Conservation (phyloP, 139 green algal genomes). For the Closterium sp. region DNA sequence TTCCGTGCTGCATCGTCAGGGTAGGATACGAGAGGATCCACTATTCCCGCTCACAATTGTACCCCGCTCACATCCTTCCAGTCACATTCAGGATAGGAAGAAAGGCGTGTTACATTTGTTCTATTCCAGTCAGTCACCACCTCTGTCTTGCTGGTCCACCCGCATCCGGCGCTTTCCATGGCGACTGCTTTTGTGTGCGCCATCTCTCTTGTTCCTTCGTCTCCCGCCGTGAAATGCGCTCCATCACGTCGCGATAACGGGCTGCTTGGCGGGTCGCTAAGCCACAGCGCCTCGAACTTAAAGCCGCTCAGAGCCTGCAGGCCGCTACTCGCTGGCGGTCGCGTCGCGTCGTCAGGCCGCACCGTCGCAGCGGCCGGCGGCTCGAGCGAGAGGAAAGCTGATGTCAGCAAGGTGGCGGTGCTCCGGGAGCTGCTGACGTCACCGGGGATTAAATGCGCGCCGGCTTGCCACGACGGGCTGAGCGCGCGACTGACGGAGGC, state of each 20-base stretch:
- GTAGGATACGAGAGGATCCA: no score
- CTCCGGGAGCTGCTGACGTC: background rate
- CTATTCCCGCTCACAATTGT: no score
- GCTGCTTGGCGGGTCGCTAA: background rate
- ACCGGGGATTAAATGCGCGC: constrained; percentile 11
- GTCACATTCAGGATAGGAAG: no score
- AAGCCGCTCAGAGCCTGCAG: background rate
- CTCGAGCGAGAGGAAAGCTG: background rate
- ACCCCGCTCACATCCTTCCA: no score
- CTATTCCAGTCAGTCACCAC: no score
- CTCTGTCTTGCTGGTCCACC: background rate
- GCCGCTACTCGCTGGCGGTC: background rate
- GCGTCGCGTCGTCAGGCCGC: background rate
- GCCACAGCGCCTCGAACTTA: background rate
- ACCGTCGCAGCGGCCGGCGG: background rate
- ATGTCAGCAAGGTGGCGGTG: background rate
- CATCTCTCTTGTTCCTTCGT: background rate
- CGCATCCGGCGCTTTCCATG: background rate
- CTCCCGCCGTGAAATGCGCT: background rate
- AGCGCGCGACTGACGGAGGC: constrained; percentile 52
- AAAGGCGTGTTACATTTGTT: no score
- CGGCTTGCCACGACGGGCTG: constrained; percentile 53
- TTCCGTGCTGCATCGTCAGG: no score
- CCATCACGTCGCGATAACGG: background rate
- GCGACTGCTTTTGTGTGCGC: background rate